A percentile compares a stretch with the other conserved stretches of the same genome.
Conservation (phyloP, 208 protist genomes). For the Zelonia costaricensis region DNA sequence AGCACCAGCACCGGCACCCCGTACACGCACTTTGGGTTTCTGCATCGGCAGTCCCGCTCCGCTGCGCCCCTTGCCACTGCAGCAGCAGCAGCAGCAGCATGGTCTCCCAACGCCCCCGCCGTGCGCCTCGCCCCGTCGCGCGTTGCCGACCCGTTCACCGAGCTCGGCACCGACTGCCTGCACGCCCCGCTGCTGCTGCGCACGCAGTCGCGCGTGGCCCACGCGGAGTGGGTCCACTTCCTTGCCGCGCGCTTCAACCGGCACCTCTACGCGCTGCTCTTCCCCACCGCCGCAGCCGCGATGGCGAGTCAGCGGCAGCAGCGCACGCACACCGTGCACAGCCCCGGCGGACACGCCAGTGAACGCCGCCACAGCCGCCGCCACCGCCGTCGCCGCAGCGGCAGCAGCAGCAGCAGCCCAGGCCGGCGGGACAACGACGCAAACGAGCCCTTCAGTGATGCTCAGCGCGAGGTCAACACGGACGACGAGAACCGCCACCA, state of each 20-base stretch:
- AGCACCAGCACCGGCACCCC: neutral
- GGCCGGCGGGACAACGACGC: neutral
- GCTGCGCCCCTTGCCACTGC: slow-evolving; percentile 4
- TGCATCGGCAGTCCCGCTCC: slow-evolving; percentile 10
- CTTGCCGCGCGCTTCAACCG: slow-evolving; percentile 44
- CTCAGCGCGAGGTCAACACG: neutral
- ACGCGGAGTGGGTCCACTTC: slow-evolving; percentile 51
- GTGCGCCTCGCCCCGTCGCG: slow-evolving; percentile 14
- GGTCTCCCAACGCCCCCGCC: neutral
- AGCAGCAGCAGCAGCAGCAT: neutral
- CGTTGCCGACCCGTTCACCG: neutral
- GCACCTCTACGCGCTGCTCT: slow-evolving; percentile 44
- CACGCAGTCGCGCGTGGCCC: slow-evolving; percentile 29
- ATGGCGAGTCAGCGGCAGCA: slow-evolving; percentile 2
- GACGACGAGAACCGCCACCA: neutral
- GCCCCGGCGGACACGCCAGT: no score
- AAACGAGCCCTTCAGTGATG: neutral
- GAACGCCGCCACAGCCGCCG: no score
- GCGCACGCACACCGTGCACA: no score
- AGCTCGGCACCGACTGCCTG: neutral
- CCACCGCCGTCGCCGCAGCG: neutral
- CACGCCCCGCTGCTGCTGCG: slow-evolving; percentile 49
- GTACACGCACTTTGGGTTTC: slow-evolving; percentile 17
- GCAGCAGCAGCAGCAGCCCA: neutral
- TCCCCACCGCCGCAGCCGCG: slow-evolving; percentile 22